These are phyloP conservation scores for Hymenoscyphus linearis DNA, from an alignment of 2,329 filamentous ascomycete genomes.

Conservation along the genomic window DNA sequence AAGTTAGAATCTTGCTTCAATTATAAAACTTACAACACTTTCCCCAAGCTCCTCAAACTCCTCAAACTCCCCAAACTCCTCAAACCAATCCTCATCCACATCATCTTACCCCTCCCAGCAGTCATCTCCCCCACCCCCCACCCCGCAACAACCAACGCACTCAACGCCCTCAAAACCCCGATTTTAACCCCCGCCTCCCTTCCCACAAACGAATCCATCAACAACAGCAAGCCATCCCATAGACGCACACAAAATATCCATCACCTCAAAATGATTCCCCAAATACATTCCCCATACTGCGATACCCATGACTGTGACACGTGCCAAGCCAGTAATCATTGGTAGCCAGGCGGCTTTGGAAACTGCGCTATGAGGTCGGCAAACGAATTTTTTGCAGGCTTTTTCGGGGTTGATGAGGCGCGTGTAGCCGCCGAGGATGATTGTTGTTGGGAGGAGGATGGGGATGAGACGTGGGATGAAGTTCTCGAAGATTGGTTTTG, in stretches of 20 bases:
- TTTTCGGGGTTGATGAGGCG: neutral
- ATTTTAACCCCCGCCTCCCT: neutral
- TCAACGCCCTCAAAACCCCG: neutral
- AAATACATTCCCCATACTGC: neutral
- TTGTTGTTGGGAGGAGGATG: neutral
- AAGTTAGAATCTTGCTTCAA: no score
- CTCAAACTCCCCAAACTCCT: no score
- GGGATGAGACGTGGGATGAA: neutral
- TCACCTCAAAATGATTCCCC: neutral
- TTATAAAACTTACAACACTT: no score
- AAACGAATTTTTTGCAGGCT: neutral
- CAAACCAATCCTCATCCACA: no score
- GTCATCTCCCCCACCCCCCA: neutral
- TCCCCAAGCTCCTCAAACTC: no score
- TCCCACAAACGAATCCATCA: neutral
- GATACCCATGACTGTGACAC: neutral
- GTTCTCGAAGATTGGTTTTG: neutral
- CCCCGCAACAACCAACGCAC: neutral
- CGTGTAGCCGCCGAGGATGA: neutral
- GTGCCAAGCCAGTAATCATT: neutral
- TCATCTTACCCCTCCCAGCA: neutral
- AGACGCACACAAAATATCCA: neutral
- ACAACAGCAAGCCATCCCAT: neutral
- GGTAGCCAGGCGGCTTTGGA: neutral
- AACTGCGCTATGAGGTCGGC: neutral